A percentile compares a stretch with the other conserved stretches of the same genome.
Conservation (phyloP, 768 basidiomycete species). For the Sarcomyxa edulis region DNA sequence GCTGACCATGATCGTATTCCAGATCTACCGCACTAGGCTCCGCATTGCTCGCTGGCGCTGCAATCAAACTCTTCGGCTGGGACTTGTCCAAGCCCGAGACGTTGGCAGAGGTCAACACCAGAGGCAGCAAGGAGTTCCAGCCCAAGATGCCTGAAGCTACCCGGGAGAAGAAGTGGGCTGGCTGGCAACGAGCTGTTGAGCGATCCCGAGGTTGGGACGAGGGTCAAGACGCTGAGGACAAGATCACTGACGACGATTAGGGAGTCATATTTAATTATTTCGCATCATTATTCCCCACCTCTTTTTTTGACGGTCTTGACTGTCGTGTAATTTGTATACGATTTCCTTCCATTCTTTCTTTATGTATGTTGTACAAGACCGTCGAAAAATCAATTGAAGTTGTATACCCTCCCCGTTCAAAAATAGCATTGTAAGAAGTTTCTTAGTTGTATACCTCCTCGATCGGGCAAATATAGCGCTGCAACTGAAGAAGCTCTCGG, state of each 20-base stretch:
- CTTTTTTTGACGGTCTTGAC: no score
- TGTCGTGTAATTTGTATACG: no score
- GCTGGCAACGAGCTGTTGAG: slow-evolving; percentile 89
- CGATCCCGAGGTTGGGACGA: slow-evolving; percentile 81
- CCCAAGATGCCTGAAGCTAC: slow-evolving; percentile 48
- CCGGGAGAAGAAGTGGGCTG: slow-evolving; percentile 61
- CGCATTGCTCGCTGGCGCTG: slow-evolving; percentile 88
- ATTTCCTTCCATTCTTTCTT: no score
- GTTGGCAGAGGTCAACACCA: slow-evolving; percentile 80
- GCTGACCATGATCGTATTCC: slow-evolving; percentile 3
- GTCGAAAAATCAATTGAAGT: no score
- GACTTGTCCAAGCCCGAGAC: slow-evolving; percentile 81
- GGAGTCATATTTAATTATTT: slow-evolving; percentile 1
- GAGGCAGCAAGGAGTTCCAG: slow-evolving; percentile 67
- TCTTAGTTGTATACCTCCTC: no score
- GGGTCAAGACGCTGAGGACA: slow-evolving; percentile 24
- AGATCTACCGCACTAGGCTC: slow-evolving; percentile 95
- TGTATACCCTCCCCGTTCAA: no score
- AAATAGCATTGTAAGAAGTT: no score
- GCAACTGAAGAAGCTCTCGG: no score
- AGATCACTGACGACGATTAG: not conserved
- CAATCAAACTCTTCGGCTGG: slow-evolving; percentile 89
- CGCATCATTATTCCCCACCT: not conserved
- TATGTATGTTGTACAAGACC: no score
- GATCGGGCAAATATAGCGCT: no score